These are phyloP conservation scores for Neurospora sp. DNA, from an alignment of 495 filamentous ascomycete genomes.

Conservation along the genomic window DNA sequence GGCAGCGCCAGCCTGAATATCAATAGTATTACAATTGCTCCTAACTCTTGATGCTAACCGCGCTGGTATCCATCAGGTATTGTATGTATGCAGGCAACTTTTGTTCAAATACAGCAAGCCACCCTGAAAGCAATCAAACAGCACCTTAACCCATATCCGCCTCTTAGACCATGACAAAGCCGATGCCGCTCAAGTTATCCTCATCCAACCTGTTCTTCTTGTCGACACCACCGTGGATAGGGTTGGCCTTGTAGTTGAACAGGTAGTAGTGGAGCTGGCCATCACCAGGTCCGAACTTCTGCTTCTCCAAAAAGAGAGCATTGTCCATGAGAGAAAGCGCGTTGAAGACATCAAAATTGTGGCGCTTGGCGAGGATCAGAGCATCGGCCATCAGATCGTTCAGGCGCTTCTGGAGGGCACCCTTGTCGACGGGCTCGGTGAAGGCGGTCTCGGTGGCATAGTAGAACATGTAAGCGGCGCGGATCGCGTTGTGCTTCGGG, in stretches of 20 bases:
- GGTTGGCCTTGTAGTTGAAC: conserved; percentile 85
- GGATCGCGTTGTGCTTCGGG: conserved; percentile 62
- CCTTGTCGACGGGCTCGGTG: conserved; percentile 35
- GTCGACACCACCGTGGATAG: conserved; percentile 75
- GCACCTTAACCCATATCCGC: neutral
- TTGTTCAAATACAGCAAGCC: neutral
- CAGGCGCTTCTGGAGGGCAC: conserved; percentile 58
- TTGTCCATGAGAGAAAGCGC: conserved; percentile 90
- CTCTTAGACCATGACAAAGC: conserved; percentile 67
- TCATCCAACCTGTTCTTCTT: conserved; percentile 62
- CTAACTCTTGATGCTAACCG: neutral
- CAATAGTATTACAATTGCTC: neutral
- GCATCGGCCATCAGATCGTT: conserved; percentile 74
- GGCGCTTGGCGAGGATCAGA: conserved; percentile 76
- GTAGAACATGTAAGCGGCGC: conserved; percentile 92
- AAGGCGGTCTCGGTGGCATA: conserved; percentile 84
- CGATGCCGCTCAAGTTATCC: conserved; percentile 71
- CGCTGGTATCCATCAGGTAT: neutral
- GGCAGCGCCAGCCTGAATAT: neutral
- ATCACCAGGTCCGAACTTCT: conserved; percentile 90
- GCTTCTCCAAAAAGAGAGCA: conserved; percentile 77
- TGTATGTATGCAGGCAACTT: neutral
- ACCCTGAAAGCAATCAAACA: neutral
- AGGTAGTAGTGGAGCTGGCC: conserved; percentile 92
- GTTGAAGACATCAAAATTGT: conserved; percentile 93